Evolutionary conservation across 768 basidiomycete genomes (phyloP).

Genomic region (Brasilioporus rufonigricans): DNA sequence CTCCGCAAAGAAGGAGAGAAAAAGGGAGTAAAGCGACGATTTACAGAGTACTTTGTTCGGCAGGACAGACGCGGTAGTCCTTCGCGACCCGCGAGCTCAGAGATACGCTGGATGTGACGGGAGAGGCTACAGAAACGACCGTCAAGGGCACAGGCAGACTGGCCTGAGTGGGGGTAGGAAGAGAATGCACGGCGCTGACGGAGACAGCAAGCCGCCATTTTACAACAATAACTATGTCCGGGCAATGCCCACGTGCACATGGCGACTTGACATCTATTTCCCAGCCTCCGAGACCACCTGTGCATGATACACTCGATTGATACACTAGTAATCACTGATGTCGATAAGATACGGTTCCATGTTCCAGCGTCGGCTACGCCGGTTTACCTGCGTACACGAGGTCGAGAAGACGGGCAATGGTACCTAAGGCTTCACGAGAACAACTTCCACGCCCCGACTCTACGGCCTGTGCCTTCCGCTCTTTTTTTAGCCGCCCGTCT

Average conservation of each 20-base stretch:
- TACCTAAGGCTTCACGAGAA: neutral
- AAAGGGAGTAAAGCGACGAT: neutral
- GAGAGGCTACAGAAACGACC: neutral
- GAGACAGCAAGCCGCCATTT: neutral
- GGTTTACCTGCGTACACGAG: neutral
- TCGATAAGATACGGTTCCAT: neutral
- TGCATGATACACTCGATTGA: neutral
- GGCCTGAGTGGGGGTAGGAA: neutral
- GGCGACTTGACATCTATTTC: neutral
- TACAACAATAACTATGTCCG: constrained; percentile 8
- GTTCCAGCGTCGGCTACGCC: neutral
- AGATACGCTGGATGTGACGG: neutral
- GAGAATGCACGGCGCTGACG: neutral
- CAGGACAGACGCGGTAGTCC: neutral
- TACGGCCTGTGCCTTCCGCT: too few species aligned
- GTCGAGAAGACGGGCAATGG: neutral
- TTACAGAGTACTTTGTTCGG: neutral
- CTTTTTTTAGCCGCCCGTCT: too few species aligned
- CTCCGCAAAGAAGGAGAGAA: neutral
- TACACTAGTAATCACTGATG: neutral
- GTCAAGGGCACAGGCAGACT: neutral
- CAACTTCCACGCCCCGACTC: too few species aligned
- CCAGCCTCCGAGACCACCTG: neutral
- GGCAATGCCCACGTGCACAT: constrained; percentile 21
- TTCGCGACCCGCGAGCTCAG: neutral